These are phyloP conservation scores for Fusarium coffeatum DNA, from an alignment of 2,329 filamentous ascomycete species.

Conservation along the genomic window DNA sequence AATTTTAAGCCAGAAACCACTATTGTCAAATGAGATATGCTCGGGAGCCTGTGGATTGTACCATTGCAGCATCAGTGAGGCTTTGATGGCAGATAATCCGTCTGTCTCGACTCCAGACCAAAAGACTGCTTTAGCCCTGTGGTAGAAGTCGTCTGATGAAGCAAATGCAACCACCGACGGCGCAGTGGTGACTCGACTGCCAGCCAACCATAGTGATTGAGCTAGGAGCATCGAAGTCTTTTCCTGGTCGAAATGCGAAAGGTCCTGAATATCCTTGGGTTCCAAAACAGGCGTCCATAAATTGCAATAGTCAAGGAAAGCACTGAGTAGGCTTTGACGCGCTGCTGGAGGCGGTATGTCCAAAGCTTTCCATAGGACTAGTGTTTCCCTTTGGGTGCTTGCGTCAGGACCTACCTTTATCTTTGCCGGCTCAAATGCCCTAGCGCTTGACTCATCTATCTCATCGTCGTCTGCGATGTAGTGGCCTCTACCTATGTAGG, in stretches of 20 bases:
- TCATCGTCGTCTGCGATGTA: background rate
- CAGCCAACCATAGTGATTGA: background rate
- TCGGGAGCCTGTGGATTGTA: slow-evolving; percentile 2
- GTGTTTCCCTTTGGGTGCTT: background rate
- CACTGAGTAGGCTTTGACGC: background rate
- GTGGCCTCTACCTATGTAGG: slow-evolving; percentile 1
- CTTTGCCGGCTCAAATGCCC: background rate
- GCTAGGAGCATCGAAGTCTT: background rate
- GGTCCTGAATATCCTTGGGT: background rate
- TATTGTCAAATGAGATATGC: slow-evolving; percentile 1
- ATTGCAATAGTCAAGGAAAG: background rate
- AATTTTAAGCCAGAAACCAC: slow-evolving; percentile 6
- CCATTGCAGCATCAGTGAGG: slow-evolving; percentile 3
- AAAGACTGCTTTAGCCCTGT: slow-evolving; percentile 1
- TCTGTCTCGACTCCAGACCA: background rate
- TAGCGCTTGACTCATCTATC: slow-evolving; percentile 2
- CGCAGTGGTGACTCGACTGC: background rate
- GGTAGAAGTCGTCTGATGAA: background rate
- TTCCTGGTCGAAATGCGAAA: background rate
- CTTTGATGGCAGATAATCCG: background rate
- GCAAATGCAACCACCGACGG: slow-evolving; percentile 1
- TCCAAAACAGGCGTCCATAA: slow-evolving; percentile 1
- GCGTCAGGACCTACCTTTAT: background rate
- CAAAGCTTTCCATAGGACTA: background rate
- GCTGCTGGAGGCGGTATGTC: background rate